Evolutionary conservation across 148 eudicot species (phyloP), one percentile per base, ranked within the genome.

Genomic region (Fagopyrum esculentum): DNA sequence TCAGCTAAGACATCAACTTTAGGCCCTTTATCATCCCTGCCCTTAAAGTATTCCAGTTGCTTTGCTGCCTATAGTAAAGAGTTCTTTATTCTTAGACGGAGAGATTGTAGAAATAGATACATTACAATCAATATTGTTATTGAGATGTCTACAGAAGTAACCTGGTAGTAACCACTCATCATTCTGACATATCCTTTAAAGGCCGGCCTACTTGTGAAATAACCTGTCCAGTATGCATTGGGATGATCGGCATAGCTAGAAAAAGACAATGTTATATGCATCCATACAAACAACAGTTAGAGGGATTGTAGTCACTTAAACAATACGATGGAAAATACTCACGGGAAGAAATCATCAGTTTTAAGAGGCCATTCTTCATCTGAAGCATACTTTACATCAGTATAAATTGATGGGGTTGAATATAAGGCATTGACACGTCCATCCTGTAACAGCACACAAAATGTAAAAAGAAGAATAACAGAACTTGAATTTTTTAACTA

Each of bases 141-240:
- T 48, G 54, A 1, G 30, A 71, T 71, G 73, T 71, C 50, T 71
- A 46, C 44, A 71, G 9, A 11, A 17, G 40, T 77, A 72, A 90
- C 95, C 87, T 88, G 72, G 80, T 90, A 88, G 76, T 90, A 90
- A 71, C 86, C 81, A 75, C 95, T 88, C 92, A 88, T 78, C 79
- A 71, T 16, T 78, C 92, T 84, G 56, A 90, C 90, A 80, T 90
- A 90, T 52, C 90, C 86, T 80, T 90, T 90, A 30, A 90, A 83
- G 26, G 89, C 81, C 16, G 92, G 92, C 78, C 95, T 88, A 84
- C 95, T 90, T 45, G 95, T 85, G 78, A 90, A 90, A 81, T 88
- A 90, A 71, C 95, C 95, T n/a, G 95, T 90, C 95, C 95, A 90
- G 76, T 90, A 90, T 77, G 92, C 90, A 84, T 90, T 86, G 49